Conservation (phyloP, 306 rosid genomes). For the Cucurbita maxima region DNA sequence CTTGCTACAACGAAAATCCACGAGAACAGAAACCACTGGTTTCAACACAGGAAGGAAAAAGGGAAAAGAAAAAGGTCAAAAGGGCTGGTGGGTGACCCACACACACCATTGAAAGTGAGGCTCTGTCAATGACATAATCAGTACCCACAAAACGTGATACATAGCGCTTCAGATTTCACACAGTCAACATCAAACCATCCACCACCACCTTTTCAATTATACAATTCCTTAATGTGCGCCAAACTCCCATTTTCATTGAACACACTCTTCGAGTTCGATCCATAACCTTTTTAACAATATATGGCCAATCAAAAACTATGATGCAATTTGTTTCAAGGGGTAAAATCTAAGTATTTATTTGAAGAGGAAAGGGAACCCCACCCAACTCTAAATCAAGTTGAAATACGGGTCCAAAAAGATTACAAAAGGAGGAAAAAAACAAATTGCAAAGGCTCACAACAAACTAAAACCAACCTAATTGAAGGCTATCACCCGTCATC, state of each 20-base stretch:
- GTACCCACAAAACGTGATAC: background rate
- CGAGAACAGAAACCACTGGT: background rate
- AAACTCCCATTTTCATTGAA: background rate
- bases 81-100: background rate
- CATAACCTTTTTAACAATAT: background rate
- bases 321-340: background rate
- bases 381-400: background rate
- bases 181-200: background rate
- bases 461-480: conserved; percentile 2
- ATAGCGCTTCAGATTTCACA: background rate
- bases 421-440: background rate
- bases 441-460: conserved; percentile 3
- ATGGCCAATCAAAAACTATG: background rate
- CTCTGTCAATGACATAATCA: background rate
- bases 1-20: background rate
- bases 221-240: background rate
- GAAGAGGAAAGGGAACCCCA: background rate
- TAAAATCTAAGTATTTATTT: background rate
- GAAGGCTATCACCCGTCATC: background rate
- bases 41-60: background rate
- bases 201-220: background rate
- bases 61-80: background rate
- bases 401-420: background rate
- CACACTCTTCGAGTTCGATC: background rate
- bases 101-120: background rate